Evolutionary conservation across 257 asterid species (phyloP).

Genomic region (Gentiana straminea): DNA sequence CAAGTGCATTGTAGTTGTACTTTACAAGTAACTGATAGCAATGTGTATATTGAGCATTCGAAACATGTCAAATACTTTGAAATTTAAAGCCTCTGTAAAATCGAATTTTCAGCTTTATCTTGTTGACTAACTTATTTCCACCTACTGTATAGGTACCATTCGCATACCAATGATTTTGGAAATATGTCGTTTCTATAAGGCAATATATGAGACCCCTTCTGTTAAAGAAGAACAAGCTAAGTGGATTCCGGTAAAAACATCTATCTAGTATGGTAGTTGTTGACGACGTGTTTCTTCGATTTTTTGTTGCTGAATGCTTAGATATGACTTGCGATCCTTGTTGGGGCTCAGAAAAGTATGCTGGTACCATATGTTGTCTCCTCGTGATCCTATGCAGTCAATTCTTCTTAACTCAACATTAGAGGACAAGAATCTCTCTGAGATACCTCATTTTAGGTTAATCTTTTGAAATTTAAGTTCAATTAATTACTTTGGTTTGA

Average conservation of each 20-base stretch:
- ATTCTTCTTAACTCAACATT: conserved; percentile 32
- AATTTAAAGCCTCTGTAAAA: too few relatives aligned
- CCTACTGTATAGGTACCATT: conserved; percentile 41
- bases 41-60: too few relatives aligned
- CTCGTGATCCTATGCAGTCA: conserved; percentile 93
- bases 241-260: conserved; percentile 67
- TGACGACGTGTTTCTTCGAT: too few relatives aligned
- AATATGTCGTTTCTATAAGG: conserved; percentile 90
- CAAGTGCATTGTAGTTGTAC: too few relatives aligned
- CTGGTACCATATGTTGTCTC: conserved; percentile 26
- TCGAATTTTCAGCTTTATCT: too few relatives aligned
- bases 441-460: conserved; percentile 10
- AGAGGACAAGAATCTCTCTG: too few relatives aligned
- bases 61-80: too few relatives aligned
- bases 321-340: neutral
- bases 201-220: conserved; percentile 82
- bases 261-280: neutral
- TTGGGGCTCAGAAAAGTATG: conserved; percentile 76
- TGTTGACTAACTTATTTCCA: too few relatives aligned
- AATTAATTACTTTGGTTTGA: conserved; percentile 74
- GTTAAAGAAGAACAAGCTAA: conserved; percentile 70
- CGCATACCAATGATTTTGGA: conserved; percentile 83
- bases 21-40: too few relatives aligned
- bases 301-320: too few relatives aligned
- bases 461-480: neutral